A percentile compares a stretch with the other conserved stretches of the same genome.
Evolutionary conservation across 495 filamentous ascomycete species (phyloP).

Genomic region (Hypoxylon intermedium): DNA sequence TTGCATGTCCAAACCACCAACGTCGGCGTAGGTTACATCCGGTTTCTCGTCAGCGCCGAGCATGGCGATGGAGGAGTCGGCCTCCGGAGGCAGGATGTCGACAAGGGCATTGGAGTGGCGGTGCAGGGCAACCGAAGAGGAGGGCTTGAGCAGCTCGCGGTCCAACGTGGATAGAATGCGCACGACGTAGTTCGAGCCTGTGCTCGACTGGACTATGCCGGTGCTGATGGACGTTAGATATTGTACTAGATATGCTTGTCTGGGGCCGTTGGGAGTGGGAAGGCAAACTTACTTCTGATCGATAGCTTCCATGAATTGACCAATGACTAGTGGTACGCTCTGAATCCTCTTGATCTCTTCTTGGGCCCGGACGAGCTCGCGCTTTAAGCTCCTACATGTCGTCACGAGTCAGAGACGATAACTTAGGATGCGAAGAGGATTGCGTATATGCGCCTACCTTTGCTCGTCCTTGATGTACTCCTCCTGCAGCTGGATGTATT

Average conservation of each 20-base stretch:
- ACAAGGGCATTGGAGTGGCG: conserved; percentile 98
- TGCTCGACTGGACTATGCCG: conserved; percentile 97
- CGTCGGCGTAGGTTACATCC: conserved; percentile 97
- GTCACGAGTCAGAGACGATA: conserved; percentile 20
- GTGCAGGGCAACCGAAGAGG: conserved; percentile 95
- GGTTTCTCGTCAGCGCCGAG: conserved; percentile 95
- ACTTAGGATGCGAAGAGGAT: background rate
- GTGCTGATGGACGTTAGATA: conserved; percentile 64
- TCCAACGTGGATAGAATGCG: conserved; percentile 98
- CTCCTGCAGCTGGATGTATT: conserved; percentile 98
- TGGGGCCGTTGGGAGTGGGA: background rate
- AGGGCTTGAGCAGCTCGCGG: conserved; percentile 95
- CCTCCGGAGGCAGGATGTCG: conserved; percentile 96
- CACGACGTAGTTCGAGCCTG: conserved; percentile 98
- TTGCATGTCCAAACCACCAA: conserved; percentile 98
- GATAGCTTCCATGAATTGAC: conserved; percentile 99
- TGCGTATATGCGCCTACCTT: conserved; percentile 61
- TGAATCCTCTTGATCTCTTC: conserved; percentile 99
- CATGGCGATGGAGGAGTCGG: conserved; percentile 98
- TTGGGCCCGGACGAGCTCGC: conserved; percentile 95
- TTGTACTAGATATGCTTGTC: background rate
- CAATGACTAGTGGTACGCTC: conserved; percentile 95
- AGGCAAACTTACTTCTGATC: conserved; percentile 84
- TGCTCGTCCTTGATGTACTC: conserved; percentile 99
- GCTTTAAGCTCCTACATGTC: conserved; percentile 82